phyloP scores from a whole-genome alignment of 257 asterid species.

The Solanum piurae region DNA sequence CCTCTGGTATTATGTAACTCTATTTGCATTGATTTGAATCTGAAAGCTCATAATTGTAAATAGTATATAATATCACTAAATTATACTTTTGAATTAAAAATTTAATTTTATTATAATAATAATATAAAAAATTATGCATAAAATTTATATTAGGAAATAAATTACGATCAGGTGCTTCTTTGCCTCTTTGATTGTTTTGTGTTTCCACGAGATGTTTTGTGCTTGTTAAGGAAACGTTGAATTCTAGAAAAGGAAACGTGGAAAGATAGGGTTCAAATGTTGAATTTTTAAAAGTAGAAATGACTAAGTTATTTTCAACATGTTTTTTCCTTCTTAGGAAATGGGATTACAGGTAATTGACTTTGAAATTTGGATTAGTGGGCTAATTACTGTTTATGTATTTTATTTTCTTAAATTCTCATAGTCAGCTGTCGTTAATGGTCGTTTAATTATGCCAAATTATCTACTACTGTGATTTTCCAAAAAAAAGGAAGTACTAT shows the following conservation, averaged over 20 bases:
- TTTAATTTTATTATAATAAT: too few species aligned
- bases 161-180: not conserved
- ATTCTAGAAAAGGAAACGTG: not conserved
- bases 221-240: not conserved
- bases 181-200: not conserved
- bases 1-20: not conserved
- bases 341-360: not conserved
- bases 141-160: not conserved
- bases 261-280: not conserved
- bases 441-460: not conserved
- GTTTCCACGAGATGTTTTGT: not conserved
- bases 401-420: not conserved
- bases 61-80: too few species aligned
- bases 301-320: not conserved
- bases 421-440: not conserved
- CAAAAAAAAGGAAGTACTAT: not conserved
- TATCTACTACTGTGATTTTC: not conserved
- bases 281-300: not conserved
- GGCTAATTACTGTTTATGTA: not conserved
- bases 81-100: too few species aligned
- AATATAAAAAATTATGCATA: too few species aligned
- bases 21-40: fast-evolving
- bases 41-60: not conserved
- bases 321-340: not conserved
- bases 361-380: not conserved